Conservation (phyloP, 2,329 filamentous ascomycete species). For the Fusarium anthophilum region DNA sequence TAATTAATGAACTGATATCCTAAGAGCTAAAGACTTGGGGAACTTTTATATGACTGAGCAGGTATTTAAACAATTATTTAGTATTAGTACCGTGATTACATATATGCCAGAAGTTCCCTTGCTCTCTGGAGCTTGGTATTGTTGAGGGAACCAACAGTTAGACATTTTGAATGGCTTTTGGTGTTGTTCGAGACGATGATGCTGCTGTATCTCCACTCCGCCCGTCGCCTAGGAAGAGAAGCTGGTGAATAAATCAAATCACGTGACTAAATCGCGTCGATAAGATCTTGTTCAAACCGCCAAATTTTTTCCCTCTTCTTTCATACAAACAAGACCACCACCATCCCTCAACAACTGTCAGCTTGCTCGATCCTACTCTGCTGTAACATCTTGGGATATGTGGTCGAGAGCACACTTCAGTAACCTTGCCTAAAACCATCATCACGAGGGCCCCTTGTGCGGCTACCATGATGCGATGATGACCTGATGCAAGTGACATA, state of each 20-base stretch:
- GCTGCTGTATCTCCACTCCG: neutral
- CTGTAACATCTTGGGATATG: conserved; percentile 61
- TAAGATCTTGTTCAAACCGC: conserved; percentile 26
- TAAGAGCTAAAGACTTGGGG: neutral
- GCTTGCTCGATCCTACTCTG: conserved; percentile 48
- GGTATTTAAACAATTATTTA: neutral
- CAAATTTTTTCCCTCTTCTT: conserved; percentile 43
- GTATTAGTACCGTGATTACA: neutral
- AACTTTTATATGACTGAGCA: neutral
- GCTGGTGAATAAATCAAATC: conserved; percentile 1
- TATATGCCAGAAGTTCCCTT: neutral
- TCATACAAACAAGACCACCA: conserved; percentile 55
- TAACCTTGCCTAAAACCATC: conserved; percentile 74
- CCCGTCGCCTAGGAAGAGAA: neutral
- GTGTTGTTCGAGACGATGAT: neutral
- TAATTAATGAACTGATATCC: neutral
- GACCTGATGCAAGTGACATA: conserved; percentile 73
- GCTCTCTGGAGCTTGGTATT: neutral
- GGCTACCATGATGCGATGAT: conserved; percentile 74
- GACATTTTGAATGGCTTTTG: neutral
- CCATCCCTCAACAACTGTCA: conserved; percentile 53
- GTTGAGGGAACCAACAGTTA: neutral
- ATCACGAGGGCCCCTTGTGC: conserved; percentile 72
- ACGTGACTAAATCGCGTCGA: conserved; percentile 36
- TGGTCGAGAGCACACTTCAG: conserved; percentile 66